These are phyloP conservation scores for Cavenderia fasciculata DNA, from an alignment of 78 protist genomes.

Conservation along the genomic window DNA sequence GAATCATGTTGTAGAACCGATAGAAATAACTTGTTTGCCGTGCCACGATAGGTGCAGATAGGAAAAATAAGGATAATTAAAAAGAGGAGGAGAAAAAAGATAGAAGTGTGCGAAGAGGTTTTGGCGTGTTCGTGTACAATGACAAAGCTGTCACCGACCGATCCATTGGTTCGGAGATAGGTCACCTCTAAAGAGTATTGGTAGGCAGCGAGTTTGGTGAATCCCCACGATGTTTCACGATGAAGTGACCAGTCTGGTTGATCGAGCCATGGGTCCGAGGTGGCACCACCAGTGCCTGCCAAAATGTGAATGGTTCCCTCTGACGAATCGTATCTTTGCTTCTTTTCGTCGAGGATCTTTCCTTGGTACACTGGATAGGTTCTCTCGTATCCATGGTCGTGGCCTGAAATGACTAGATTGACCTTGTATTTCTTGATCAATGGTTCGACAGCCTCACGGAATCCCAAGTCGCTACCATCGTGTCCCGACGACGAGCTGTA, in stretches of 20 bases:
- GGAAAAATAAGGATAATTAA: slow-evolving; percentile 39
- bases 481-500: slow-evolving; percentile 61
- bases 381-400: slow-evolving; percentile 71
- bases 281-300: slow-evolving; percentile 55
- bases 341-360: neutral
- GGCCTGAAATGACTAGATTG: slow-evolving; percentile 25
- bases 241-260: slow-evolving; percentile 39
- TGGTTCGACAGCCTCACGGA: slow-evolving; percentile 11
- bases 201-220: slow-evolving; percentile 2
- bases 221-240: slow-evolving; percentile 37
- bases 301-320: slow-evolving; percentile 49
- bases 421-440: neutral
- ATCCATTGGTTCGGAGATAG: slow-evolving; percentile 29
- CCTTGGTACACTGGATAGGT: slow-evolving; percentile 16
- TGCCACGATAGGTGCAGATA: slow-evolving; percentile 39
- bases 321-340: neutral
- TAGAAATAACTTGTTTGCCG: slow-evolving; percentile 9
- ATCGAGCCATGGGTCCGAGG: slow-evolving; percentile 33
- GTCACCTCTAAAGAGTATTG: neutral
- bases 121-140: neutral
- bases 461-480: slow-evolving; percentile 20
- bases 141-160: slow-evolving; percentile 28
- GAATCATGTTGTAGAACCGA: neutral
- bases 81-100: slow-evolving; percentile 12
- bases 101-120: neutral